Evolutionary conservation across 768 basidiomycete species (phyloP), one percentile per base, ranked within the genome.

Genomic region (Strobilomyces confusus): DNA sequence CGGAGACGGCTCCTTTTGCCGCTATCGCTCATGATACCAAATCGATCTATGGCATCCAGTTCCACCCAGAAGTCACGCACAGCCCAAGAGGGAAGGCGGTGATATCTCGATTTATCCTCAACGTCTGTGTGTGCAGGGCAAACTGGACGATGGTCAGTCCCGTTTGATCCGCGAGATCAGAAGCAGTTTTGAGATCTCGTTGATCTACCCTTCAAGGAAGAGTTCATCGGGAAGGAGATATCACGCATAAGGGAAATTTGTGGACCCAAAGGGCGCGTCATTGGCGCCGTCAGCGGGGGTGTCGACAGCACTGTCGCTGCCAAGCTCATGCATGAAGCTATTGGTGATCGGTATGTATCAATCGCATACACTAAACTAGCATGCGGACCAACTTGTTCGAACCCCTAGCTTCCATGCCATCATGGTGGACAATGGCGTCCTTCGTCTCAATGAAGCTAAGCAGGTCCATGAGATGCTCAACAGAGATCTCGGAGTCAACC

Each of bases 261-360:
- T 65, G 97, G 97, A 0, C 82, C 85, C 2, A 92, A 83, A 62
- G 95, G 95, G 32, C 93, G 94, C 48, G 97, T 99, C 47, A 98
- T 99, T 52, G 97, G 97, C 48, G 97, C 97, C 14, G 95, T 98
- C 46, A 91, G 88, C 56, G 97, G 97, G 25, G 97, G 97, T 45
- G 97, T 99, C 44, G 97, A 98, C 69, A 95, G 93, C 59, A 94
- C 94, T 0, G 97, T 99, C 15, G 97, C 97, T 5, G 97, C 97
- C 40, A 98, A 98, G 72, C 79, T 99, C 56, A 99, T 99, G 97
- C 95, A 98, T 61, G 95, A 98, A 75, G 97, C 97, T 25, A 98
- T 99, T 63, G 97, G 97, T 26, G 93, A 98, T 69, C 81, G 95
- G 92, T 91, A 65, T 40, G 59, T 32, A 76, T 59, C 12, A 23